Percentiles rank a stretch among this genome's conserved stretches.
phyloP scores from a whole-genome alignment of 352 stramenopile species.

The Phytophthora pluvialis region DNA sequence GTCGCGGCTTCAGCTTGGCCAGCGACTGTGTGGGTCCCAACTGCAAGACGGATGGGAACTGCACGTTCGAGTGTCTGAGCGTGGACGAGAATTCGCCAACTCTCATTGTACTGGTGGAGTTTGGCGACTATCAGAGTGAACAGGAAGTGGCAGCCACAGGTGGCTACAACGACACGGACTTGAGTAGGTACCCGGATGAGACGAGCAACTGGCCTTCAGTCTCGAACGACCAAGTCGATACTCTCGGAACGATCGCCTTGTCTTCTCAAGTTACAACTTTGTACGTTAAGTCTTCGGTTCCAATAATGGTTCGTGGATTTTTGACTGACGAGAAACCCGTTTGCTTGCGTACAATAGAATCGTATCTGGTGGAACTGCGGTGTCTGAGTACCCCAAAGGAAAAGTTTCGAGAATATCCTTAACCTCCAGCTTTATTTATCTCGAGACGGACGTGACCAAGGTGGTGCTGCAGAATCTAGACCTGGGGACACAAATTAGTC shows the following conservation, averaged over 20 bases:
- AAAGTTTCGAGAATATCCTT: conserved; percentile 17
- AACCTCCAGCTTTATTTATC: conserved; percentile 7
- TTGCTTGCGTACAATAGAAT: background rate
- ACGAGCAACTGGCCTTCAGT: conserved; percentile 9
- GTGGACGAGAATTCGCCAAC: conserved; percentile 14
- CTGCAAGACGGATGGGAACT: conserved; percentile 23
- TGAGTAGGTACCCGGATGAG: conserved; percentile 7
- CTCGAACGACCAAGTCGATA: conserved; percentile 10
- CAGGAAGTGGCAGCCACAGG: conserved; percentile 5
- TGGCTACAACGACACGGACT: background rate
- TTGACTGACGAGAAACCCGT: background rate
- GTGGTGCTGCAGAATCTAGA: conserved; percentile 14
- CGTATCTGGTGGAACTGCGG: conserved; percentile 7
- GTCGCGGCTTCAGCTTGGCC: conserved; percentile 12
- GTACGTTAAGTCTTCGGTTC: background rate
- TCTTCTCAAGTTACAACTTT: conserved; percentile 12
- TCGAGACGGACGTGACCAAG: conserved; percentile 9
- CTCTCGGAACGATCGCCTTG: conserved; percentile 10
- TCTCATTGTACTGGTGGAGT: conserved; percentile 25
- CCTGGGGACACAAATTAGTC: conserved; percentile 3
- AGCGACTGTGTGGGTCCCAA: conserved; percentile 20
- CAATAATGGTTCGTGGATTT: background rate
- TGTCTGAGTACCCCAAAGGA: conserved; percentile 11
- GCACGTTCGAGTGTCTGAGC: conserved; percentile 26
- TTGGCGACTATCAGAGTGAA: conserved; percentile 18